These are phyloP conservation scores for Psophocarpus tetragonolobus DNA, from an alignment of 306 rosid species.

Conservation along the genomic window DNA sequence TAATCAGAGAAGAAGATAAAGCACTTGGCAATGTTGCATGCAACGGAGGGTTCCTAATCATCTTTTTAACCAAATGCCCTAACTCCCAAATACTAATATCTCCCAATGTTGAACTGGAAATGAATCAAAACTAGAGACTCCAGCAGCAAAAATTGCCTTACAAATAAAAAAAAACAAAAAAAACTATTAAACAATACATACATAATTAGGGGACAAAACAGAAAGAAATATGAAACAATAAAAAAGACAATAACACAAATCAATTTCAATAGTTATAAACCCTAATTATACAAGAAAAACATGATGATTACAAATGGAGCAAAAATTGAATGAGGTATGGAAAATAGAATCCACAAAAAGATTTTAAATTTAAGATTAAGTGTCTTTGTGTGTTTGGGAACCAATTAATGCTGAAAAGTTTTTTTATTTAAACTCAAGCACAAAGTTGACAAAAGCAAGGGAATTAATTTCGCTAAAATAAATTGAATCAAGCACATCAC, in stretches of 20 bases:
- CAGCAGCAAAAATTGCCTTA: constrained; percentile 17
- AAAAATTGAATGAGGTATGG: neutral
- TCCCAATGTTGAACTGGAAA: constrained; percentile 23
- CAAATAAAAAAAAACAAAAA: neutral
- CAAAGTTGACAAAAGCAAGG: neutral
- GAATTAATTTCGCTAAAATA: neutral
- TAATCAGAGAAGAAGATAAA: constrained; percentile 49
- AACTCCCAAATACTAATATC: neutral
- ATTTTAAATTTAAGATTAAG: neutral
- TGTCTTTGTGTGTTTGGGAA: neutral
- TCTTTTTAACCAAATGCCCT: constrained; percentile 37
- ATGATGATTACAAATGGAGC: neutral
- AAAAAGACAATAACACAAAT: neutral
- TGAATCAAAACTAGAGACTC: neutral
- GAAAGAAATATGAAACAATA: neutral
- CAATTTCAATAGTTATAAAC: constrained; percentile 1
- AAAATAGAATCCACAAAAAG: neutral
- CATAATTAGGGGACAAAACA: neutral
- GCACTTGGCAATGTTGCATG: constrained; percentile 53
- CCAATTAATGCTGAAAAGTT: neutral
- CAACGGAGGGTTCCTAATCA: constrained; percentile 56
- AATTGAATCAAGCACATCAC: neutral
- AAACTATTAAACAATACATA: neutral
- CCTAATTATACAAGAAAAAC: neutral
- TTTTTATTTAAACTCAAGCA: neutral